Evolutionary conservation across 306 rosid genomes (phyloP).

Genomic region (Citrullus amarus): DNA sequence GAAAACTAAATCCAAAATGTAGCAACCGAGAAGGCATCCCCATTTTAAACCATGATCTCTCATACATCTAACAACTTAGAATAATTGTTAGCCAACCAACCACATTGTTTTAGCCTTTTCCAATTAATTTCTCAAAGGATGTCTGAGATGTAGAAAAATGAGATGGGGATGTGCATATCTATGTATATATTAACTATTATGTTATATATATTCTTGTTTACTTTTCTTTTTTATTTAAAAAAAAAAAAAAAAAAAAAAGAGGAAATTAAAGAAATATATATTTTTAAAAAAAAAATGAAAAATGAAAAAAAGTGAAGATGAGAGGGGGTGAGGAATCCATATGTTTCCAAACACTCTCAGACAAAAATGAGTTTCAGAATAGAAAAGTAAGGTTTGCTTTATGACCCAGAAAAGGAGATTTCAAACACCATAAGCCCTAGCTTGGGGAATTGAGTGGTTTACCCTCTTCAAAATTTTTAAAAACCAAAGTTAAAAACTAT

Average conservation of each 20-base stretch:
- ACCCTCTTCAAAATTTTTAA: background rate
- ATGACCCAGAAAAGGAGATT: slow-evolving; percentile 90
- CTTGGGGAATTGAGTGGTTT: slow-evolving; percentile 62
- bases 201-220: background rate
- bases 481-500: background rate
- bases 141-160: background rate
- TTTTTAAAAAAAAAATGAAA: background rate
- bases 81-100: background rate
- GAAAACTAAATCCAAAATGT: too few relatives aligned
- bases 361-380: slow-evolving; percentile 78
- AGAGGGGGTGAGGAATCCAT: slow-evolving; percentile 51
- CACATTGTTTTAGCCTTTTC: background rate
- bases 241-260: too few relatives aligned
- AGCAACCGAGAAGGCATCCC: too few relatives aligned
- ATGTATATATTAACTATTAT: too few relatives aligned
- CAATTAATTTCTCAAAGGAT: background rate
- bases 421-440: slow-evolving; percentile 57
- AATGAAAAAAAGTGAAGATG: slow-evolving; percentile 2
- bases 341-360: slow-evolving; percentile 81
- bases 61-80: too few relatives aligned
- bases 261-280: too few relatives aligned
- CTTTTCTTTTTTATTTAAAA: too few relatives aligned
- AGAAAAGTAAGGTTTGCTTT: slow-evolving; percentile 79
- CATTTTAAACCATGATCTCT: too few relatives aligned
- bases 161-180: background rate